Evolutionary conservation across 345 rosid genomes (phyloP), one percentile per base, ranked within the genome.

Genomic region (Lumnitzera racemosa): DNA sequence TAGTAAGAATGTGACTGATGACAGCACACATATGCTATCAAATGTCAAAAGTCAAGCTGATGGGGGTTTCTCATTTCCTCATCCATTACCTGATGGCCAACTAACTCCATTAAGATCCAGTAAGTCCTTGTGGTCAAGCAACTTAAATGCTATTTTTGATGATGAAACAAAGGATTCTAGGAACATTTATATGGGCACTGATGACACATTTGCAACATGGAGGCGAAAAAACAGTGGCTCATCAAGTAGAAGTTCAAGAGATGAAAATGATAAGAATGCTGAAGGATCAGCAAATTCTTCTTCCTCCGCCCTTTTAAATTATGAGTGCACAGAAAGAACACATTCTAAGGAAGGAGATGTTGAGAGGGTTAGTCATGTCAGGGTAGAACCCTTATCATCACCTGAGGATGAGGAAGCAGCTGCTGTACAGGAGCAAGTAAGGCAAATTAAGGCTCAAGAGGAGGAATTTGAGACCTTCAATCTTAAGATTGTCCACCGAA

Each of bases 391-490:
- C 23, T 87, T 74, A 47, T 81, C 77, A 56, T 72, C 81, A 49
- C 74, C 85, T 55, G 99, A 88, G 70, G 99, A 95, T 77, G 97
- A 95, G 67, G 99, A 95, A 75, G 88, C 81, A 41, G 88, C 84
- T 67, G 99, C 96, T 43, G 95, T 95, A 27, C 94, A 90, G 72
- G 99, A 90, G 81, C 99, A 95, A 86, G 81, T 88, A 23, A 84
- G 90, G 78, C 99, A 95, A 77, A 95, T 95, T 70, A 90, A 85
- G 80, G 88, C 85, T 29, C 97, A 95, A 63, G 99, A 95, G 61
- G 99, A 88, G 66, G 99, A 95, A 73, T 95, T 90, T 74, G 99
- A 95, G 76, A 90, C 97, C 58, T 95, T 95, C 81, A 79, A 88
- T 76, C 95, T 95, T 51, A 88, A 88, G 81, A 86, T 95, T 58